Base-by-base conservation (phyloP, 192 early-diverging fungal species). In the Coemansia sp. region DNA sequence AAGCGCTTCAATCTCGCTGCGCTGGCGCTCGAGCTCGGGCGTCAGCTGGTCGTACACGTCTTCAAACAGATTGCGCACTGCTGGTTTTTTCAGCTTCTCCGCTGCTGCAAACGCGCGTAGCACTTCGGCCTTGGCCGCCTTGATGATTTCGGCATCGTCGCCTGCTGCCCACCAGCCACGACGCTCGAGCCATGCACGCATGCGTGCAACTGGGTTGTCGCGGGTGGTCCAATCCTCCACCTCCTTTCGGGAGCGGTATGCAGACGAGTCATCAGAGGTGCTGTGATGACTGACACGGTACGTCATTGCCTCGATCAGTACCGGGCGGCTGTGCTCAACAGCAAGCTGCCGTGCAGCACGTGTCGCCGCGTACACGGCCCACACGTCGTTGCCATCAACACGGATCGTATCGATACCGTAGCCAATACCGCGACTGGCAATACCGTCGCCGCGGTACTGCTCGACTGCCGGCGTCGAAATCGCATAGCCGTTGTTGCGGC, bases 401-500 rank as follows among this genome's bases (percentile, higher is more conserved):
- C 96, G 88, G 60, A 98, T 91, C 6, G 94, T 95, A 76, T 93
- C 89, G 60, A 99, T 96, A 18, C 96, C 96, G 66, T 99, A 99
- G 6, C 96, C 96, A 48, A 93, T 87, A 37, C 95, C 96, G 40
- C 94, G 86, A 37, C 82, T 85, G 24, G 94, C 95, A 65, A 99
- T 95, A 44, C 96, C 96, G 65, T 99, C 96, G 34, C 96, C 96
- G 60, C 91, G 86, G 76, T 96, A 99, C 79, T 99, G 96, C 59
- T 99, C 96, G 27, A 82, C 79, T 18, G 89, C 82, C 25, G 95
- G 96, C 1, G 96, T 99, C 0, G 95, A 98, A 47, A 99, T 99
- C 19, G 96, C 95, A 71, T 90, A 99, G 17, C 96, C 96, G 72
- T 99, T 99, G 82, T 99, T 99, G 38, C 96, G 90, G 81, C 94